Percentiles rank a stretch among this genome's conserved stretches.
These are phyloP conservation scores for Sclerotinia subarctica DNA, from an alignment of 2,329 filamentous ascomycete genomes.

Conservation along the genomic window DNA sequence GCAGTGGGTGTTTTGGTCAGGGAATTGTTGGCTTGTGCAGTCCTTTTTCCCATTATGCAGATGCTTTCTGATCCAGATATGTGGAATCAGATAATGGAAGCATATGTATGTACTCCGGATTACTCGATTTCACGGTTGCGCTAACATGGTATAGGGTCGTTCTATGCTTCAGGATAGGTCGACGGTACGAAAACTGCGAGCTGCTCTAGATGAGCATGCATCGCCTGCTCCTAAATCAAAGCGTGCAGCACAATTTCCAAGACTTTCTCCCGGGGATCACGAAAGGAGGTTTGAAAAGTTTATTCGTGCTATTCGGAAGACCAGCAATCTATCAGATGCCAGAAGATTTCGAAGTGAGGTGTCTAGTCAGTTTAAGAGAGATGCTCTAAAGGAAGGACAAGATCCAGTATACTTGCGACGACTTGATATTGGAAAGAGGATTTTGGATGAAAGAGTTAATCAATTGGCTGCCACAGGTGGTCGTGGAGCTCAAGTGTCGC, in stretches of 20 bases:
- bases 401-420: conserved; percentile 85
- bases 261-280: conserved; percentile 75
- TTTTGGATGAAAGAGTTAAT: conserved; percentile 85
- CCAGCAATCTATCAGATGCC: conserved; percentile 89
- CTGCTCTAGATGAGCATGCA: conserved; percentile 90
- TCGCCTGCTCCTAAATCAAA: conserved; percentile 69
- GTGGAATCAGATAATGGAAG: conserved; percentile 96
- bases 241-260: conserved; percentile 69
- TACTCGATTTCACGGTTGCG: background rate
- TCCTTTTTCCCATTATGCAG: conserved; percentile 77
- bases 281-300: conserved; percentile 94
- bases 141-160: conserved; percentile 53
- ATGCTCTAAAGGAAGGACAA: conserved; percentile 72
- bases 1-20: conserved; percentile 77
- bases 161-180: conserved; percentile 92
- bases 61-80: conserved; percentile 87
- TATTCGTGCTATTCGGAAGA: conserved; percentile 81
- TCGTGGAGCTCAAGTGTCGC: conserved; percentile 26
- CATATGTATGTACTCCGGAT: conserved; percentile 51
- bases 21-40: conserved; percentile 90
- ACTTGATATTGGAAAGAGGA: conserved; percentile 84
- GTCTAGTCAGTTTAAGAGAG: conserved; percentile 84
- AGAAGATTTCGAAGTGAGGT: conserved; percentile 89
- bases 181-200: conserved; percentile 85
- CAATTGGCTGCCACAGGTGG: conserved; percentile 70